Conservation (phyloP, 2,329 filamentous ascomycete genomes). For the Rhynchosporium agropyri region DNA sequence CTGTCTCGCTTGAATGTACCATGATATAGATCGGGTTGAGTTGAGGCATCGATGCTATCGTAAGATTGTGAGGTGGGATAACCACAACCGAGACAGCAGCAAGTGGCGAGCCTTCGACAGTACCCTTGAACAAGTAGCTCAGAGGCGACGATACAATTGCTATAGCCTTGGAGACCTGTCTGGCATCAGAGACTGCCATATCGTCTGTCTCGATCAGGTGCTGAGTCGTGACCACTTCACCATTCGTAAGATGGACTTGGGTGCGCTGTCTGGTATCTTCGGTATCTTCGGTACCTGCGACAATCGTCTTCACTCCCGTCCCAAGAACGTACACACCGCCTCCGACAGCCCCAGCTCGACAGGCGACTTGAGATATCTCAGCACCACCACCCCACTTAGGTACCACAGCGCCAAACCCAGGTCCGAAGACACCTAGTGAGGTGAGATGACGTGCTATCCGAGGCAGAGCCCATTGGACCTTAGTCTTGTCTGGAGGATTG, state of each 20-base stretch:
- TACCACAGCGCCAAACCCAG: conserved; percentile 85
- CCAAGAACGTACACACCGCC: conserved; percentile 88
- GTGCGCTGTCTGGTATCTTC: conserved; percentile 26
- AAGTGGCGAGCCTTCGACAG: conserved; percentile 73
- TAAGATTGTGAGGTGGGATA: conserved; percentile 59
- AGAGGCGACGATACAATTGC: conserved; percentile 71
- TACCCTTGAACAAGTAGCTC: conserved; percentile 65
- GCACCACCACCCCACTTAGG: conserved; percentile 91
- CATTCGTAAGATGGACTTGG: conserved; percentile 53
- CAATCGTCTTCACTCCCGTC: conserved; percentile 58
- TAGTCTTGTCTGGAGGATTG: conserved; percentile 54
- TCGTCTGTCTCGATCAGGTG: conserved; percentile 51
- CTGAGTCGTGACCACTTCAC: conserved; percentile 57
- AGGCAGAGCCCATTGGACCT: conserved; percentile 67
- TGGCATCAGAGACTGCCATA: conserved; percentile 7
- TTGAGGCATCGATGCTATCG: conserved; percentile 42
- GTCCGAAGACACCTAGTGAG: conserved; percentile 85
- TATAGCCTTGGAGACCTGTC: conserved; percentile 61
- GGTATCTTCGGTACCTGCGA: conserved; percentile 34
- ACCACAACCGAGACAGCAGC: conserved; percentile 75
- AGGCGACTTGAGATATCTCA: conserved; percentile 89
- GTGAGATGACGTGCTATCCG: conserved; percentile 77
- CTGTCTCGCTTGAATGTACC: conserved; percentile 85
- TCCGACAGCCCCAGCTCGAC: conserved; percentile 86
- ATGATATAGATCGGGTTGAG: conserved; percentile 59